phyloP scores from a whole-genome alignment of 1,284 basidiomycete species.

The Spongiforma sp. region DNA sequence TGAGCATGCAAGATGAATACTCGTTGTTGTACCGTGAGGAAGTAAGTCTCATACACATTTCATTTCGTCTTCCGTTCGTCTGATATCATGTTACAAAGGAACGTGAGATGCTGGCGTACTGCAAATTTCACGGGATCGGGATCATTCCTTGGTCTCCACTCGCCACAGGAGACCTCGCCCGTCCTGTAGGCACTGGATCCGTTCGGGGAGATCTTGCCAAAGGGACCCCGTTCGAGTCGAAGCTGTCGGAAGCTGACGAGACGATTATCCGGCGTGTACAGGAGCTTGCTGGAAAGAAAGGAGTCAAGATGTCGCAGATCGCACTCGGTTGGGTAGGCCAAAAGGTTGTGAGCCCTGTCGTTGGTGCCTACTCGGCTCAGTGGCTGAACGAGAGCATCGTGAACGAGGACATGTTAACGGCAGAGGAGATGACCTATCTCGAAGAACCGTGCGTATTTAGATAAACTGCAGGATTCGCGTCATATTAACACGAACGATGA shows the following conservation, averaged over 20 bases:
- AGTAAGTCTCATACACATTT: too few species aligned
- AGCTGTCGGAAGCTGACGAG: conserved; percentile 36
- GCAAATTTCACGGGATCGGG: too few species aligned
- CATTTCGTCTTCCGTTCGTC: too few species aligned
- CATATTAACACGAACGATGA: too few species aligned
- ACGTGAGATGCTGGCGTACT: conserved; percentile 18
- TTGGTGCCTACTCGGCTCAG: conserved; percentile 27
- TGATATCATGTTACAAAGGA: too few species aligned
- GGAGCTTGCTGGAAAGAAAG: conserved; percentile 44
- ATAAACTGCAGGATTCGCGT: too few species aligned
- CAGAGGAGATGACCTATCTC: conserved; percentile 35
- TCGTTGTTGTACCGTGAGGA: too few species aligned
- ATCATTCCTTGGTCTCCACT: conserved; percentile 50
- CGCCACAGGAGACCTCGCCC: conserved; percentile 36
- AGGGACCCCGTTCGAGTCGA: conserved; percentile 35
- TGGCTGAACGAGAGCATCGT: conserved; percentile 21
- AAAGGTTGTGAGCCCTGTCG: conserved; percentile 48
- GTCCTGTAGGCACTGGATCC: conserved; percentile 28
- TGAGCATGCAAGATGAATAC: too few species aligned
- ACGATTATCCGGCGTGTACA: conserved; percentile 48
- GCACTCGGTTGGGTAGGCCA: conserved; percentile 43
- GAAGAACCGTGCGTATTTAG: neutral
- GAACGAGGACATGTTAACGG: too few species aligned
- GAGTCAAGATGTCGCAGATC: conserved; percentile 46
- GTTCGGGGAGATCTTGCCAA: conserved; percentile 24